Evolutionary conservation across 805 yeast genomes (phyloP), one percentile per base, ranked within the genome.

Genomic region (Yamadazyma tumulicola): DNA sequence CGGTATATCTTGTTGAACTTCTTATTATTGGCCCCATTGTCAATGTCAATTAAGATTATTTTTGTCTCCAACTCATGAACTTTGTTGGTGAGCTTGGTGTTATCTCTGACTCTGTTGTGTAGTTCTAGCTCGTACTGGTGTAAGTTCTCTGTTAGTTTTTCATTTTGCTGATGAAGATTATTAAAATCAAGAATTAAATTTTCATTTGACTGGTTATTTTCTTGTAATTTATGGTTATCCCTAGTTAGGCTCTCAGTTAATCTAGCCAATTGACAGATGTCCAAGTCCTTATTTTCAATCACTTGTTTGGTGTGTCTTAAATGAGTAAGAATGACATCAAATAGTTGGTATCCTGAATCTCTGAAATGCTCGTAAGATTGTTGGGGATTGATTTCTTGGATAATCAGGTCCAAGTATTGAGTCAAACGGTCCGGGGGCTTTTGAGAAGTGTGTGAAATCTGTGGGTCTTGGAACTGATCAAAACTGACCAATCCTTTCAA

Each of bases 21-120:
- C 23, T 21, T 11, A 9, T 21, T 21, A 21, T 21, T 21, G 9
- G 23, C 9, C 11, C 23, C 9, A 9, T 11, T 9, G 31, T 8
- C 17, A 11, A 12, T 12, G 27, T 24, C 14, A 12, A 13, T 16
- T 6, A 34, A 17, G 3, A 34, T 3, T 18, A 34, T 23, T 18
- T 23, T 18, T 20, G 26, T 34, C 19, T 34, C 37, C 14, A 29
- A 7, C 8, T 34, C 29, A 34, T 28, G 25, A 9, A 18, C 25
- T 23, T 24, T 28, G 8, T 22, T 24, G 14, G 14, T 8, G 14
- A 6, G 6, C 16, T 13, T 12, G 7, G 8, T 11, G 6, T 11
- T 7, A 6, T 7, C 6, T 7, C 6, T 6, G 27, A 24, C 14
- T 7, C n/a, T 24, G 8, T 12, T 24, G n/a, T 7, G 8, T 11